Percentiles rank a stretch among this genome's conserved stretches.
Evolutionary conservation across 306 rosid genomes (phyloP).

Genomic region (Senna siamea): DNA sequence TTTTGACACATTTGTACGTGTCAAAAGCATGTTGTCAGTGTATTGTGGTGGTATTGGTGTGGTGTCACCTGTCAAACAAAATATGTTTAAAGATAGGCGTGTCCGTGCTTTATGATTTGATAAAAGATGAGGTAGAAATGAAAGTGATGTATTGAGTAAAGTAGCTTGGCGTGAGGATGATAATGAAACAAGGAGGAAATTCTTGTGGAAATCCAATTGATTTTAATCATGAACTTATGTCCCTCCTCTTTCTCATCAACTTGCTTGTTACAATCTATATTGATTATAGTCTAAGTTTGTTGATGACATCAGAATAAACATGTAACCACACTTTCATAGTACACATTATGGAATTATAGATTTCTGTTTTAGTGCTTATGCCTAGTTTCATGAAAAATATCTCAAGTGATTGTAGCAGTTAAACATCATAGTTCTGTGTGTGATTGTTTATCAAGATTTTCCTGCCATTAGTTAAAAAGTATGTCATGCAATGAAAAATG

Average conservation of each 20-base stretch:
- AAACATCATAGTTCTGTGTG: background rate
- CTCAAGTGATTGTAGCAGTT: background rate
- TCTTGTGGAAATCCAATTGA: background rate
- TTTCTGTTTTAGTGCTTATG: background rate
- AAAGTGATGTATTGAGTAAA: background rate
- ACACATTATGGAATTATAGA: background rate
- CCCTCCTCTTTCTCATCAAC: background rate
- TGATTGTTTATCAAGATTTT: background rate
- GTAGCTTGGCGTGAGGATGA: background rate
- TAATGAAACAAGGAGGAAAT: background rate
- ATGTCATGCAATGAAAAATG: slow-evolving; percentile 9
- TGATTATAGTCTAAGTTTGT: background rate
- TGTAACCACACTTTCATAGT: background rate
- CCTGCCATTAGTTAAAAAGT: background rate
- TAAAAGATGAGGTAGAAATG: background rate
- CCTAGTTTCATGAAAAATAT: background rate
- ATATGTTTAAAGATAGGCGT: too few relatives aligned
- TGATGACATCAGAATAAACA: background rate
- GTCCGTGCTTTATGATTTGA: background rate
- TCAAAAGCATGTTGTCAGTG: too few relatives aligned
- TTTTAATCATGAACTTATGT: background rate
- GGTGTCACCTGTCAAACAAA: too few relatives aligned
- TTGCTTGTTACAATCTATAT: background rate
- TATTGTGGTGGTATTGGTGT: too few relatives aligned
- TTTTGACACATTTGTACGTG: too few relatives aligned